Evolutionary conservation across 1,284 basidiomycete genomes (phyloP).

Genomic region (Thelephora terrestris): DNA sequence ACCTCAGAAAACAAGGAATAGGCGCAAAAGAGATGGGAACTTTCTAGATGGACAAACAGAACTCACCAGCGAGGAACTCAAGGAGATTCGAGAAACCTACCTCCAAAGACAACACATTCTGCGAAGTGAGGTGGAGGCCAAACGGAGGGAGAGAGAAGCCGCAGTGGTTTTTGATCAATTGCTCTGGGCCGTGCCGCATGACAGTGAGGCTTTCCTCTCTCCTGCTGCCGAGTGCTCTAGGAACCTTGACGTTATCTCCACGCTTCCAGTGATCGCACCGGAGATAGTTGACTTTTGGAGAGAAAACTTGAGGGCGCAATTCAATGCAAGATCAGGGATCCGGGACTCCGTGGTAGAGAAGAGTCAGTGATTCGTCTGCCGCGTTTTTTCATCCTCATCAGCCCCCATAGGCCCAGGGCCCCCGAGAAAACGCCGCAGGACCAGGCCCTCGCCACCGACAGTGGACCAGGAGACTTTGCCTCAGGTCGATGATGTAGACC

Average conservation of each 20-base stretch:
- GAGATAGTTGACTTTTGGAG: constrained; percentile 62
- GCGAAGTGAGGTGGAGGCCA: constrained; percentile 39
- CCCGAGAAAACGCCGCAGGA: constrained; percentile 30
- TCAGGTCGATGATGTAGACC: constrained; percentile 1
- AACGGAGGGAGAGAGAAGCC: constrained; percentile 45
- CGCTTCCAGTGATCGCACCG: constrained; percentile 46
- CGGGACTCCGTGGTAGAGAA: neutral
- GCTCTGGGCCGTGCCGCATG: constrained; percentile 56
- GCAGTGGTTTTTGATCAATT: constrained; percentile 47
- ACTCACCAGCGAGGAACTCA: constrained; percentile 69
- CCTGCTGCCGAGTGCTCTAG: neutral
- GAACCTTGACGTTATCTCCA: constrained; percentile 2
- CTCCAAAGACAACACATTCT: constrained; percentile 47
- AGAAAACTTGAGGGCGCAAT: constrained; percentile 54
- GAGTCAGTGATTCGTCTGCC: neutral
- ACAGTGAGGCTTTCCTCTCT: constrained; percentile 34
- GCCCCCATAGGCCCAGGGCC: constrained; percentile 22
- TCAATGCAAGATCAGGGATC: constrained; percentile 48
- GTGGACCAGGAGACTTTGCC: neutral
- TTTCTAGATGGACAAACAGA: constrained; percentile 60
- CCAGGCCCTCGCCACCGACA: constrained; percentile 11
- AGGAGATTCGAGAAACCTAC: constrained; percentile 40
- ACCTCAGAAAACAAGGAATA: constrained; percentile 27
- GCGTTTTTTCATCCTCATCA: neutral
- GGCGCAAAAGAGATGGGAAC: constrained; percentile 26